Evolutionary conservation across 495 filamentous ascomycete genomes (phyloP), one percentile per base, ranked within the genome.

Genomic region (Neurospora sp.): DNA sequence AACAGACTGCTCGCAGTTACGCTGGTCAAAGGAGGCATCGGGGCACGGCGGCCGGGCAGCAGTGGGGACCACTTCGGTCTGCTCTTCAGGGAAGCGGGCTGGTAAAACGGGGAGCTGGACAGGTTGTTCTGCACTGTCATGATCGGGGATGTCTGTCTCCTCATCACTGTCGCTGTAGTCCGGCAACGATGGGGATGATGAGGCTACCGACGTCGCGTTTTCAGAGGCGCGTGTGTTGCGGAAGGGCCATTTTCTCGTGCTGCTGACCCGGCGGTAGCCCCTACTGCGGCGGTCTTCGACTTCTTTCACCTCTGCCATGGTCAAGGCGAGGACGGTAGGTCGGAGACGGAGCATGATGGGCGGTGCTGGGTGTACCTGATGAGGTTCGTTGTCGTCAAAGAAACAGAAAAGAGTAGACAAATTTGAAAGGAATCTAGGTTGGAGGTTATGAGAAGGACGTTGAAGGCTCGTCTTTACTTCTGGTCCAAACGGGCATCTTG

Each of bases 311-410:
- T 92, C 90, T 14, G 83, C 79, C 41, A 86, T 83, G 39, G 84
- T 85, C 46, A 91, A 77, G 9, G 80, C 79, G 76, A 92, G 85
- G 41, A 83, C 79, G 0, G 88, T 89, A 12, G 86, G 85, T 44
- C 80, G 78, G 35, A 86, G 79, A 74, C 89, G 86, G 69, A 92
- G 81, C 90, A 91, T 91, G 71, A 70, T 76, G 77, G 62, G 46
- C 23, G 48, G 20, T 12, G 20, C 23, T 70, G 10, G 18, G 41
- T 54, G 37, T 35, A 40, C 70, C 69, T 39, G 70, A 46, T 37
- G 69, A 44, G 41, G 71, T 11, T 11, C 18, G 16, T 42, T 37
- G 35, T 73, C 20, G 42, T 39, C 71, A 66, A 66, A 16, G 14
- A 66, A 66, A 18, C 11, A 31, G 12, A 62, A 18, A 10, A 46